These are phyloP conservation scores for Pleurotus platypus DNA, from an alignment of 768 basidiomycete species.

Conservation along the genomic window DNA sequence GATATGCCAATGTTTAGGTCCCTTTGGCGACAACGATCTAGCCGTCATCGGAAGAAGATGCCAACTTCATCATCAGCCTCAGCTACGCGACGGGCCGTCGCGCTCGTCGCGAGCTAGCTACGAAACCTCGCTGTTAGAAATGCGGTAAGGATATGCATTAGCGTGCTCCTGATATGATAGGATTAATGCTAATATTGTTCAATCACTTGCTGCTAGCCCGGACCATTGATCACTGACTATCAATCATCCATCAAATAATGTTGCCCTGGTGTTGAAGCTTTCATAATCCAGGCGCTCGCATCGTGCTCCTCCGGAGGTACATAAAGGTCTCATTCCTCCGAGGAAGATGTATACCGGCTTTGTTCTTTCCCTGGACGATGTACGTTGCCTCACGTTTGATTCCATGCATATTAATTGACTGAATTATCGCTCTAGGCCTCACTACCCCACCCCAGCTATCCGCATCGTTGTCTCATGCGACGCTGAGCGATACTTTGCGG, in stretches of 20 bases:
- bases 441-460: slow-evolving; percentile 14
- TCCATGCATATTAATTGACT: too few relatives aligned
- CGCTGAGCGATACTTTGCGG: slow-evolving; percentile 44
- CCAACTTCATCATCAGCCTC: background rate
- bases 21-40: background rate
- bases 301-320: background rate
- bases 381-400: background rate
- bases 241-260: slow-evolving; percentile 8
- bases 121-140: too few relatives aligned
- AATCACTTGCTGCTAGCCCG: slow-evolving; percentile 1
- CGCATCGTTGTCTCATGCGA: slow-evolving; percentile 48
- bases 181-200: background rate
- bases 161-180: background rate
- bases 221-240: slow-evolving; percentile 9
- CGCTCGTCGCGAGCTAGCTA: background rate
- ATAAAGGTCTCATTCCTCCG: background rate
- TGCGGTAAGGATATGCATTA: background rate
- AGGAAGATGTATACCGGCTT: background rate
- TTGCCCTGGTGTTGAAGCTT: slow-evolving; percentile 3
- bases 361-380: slow-evolving; percentile 4
- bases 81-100: background rate
- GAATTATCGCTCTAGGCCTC: background rate
- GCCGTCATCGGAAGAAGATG: background rate
- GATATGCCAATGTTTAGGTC: background rate
- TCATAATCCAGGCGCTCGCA: slow-evolving; percentile 6